A percentile compares a stretch with the other conserved stretches of the same genome.
Conservation (phyloP, 2,329 filamentous ascomycete species). For the Daldinia sp. region DNA sequence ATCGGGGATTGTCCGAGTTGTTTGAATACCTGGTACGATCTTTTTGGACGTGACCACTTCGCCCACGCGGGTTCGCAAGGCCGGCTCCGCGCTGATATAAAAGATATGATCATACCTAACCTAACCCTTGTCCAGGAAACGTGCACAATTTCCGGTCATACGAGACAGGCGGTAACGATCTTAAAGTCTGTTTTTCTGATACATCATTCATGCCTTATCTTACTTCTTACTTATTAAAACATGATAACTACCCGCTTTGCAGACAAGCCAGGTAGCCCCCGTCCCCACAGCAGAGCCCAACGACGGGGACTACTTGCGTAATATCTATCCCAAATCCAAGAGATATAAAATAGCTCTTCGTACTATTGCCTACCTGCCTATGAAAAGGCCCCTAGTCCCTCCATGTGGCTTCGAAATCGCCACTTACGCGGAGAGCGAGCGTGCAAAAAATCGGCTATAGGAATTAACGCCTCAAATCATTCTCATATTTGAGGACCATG, state of each 20-base stretch:
- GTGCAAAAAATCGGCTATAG: not conserved
- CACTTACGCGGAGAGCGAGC: not conserved
- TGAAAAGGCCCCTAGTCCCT: not conserved
- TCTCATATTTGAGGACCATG: not conserved
- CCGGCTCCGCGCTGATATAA: slow-evolving; percentile 5
- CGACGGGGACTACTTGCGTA: not conserved
- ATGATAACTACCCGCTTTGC: not conserved
- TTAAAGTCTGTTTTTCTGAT: slow-evolving; percentile 2
- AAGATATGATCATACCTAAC: no score
- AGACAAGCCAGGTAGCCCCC: not conserved
- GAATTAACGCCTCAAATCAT: not conserved
- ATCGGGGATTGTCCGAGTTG: slow-evolving; percentile 5
- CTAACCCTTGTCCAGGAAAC: not conserved
- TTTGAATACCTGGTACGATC: slow-evolving; percentile 17
- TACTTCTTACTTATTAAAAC: not conserved
- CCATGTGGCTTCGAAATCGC: slow-evolving; percentile 8
- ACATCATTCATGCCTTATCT: slow-evolving; percentile 7
- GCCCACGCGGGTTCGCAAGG: slow-evolving; percentile 6
- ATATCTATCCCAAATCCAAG: not conserved
- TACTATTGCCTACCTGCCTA: not conserved
- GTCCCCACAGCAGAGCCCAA: not conserved
- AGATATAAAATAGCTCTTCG: not conserved
- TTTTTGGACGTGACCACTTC: not conserved
- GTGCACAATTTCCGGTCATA: slow-evolving; percentile 7
- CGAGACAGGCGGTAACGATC: not conserved